Evolutionary conservation across 2,329 filamentous ascomycete species (phyloP).

Genomic region (Cercospora sp.): DNA sequence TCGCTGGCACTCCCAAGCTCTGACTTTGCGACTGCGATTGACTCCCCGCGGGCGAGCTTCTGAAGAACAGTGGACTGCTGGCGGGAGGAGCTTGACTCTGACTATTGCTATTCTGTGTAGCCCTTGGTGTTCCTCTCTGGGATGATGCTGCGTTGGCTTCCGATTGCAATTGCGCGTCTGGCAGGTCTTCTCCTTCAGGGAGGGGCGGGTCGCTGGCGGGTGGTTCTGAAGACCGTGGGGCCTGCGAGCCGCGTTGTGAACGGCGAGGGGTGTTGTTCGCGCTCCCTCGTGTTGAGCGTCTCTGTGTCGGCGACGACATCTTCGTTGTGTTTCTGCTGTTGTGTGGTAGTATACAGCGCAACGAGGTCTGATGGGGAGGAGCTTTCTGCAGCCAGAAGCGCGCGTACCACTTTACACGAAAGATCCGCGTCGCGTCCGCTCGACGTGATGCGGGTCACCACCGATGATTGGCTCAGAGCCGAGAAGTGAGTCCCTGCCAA

Average conservation of each 20-base stretch:
- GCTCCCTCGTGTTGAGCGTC: conserved; percentile 56
- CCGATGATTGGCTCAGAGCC: conserved; percentile 6
- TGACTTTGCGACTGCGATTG: conserved; percentile 35
- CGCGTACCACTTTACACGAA: conserved; percentile 12
- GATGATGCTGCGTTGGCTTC: conserved; percentile 41
- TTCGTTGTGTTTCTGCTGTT: conserved; percentile 12
- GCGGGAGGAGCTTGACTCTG: conserved; percentile 41
- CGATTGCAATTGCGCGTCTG: conserved; percentile 45
- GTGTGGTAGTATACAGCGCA: conserved; percentile 1
- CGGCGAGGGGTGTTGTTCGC: conserved; percentile 48
- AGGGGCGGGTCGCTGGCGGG: conserved; percentile 44
- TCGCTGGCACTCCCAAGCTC: conserved; percentile 31
- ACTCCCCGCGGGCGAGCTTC: conserved; percentile 58
- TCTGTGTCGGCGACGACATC: conserved; percentile 64
- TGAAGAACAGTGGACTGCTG: conserved; percentile 81
- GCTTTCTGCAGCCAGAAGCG: conserved; percentile 7
- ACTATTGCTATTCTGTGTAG: conserved; percentile 24
- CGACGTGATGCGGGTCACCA: not conserved
- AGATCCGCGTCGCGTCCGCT: not conserved
- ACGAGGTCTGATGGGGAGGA: not conserved
- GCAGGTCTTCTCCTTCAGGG: conserved; percentile 28
- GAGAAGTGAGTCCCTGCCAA: not conserved
- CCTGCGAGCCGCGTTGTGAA: conserved; percentile 56
- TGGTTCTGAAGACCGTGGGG: conserved; percentile 42
- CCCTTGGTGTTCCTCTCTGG: conserved; percentile 24